Evolutionary conservation across 176 grass and related monocot species (phyloP).

Genomic region (Panicum miliaceum): DNA sequence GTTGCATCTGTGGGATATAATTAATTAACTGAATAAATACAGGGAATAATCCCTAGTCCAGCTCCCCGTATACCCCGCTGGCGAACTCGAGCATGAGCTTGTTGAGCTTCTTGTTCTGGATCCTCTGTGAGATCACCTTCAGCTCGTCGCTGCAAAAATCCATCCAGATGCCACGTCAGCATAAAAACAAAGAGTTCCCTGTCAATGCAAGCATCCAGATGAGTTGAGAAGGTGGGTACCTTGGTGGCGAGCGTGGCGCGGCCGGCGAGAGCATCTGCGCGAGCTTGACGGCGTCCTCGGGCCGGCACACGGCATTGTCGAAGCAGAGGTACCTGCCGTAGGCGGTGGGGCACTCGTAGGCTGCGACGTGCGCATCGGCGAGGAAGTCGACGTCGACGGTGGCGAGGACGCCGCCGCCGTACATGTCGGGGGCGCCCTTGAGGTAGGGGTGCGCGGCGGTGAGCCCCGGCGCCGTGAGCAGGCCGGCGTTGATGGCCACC

Average conservation of each 20-base stretch:
- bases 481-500: conserved; percentile 86
- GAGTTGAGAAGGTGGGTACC: neutral
- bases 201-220: neutral
- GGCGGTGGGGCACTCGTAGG: conserved; percentile 73
- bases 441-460: conserved; percentile 64
- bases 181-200: neutral
- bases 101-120: conserved; percentile 85
- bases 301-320: conserved; percentile 66
- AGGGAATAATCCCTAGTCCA: conserved; percentile 43
- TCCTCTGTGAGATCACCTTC: conserved; percentile 66
- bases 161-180: conserved; percentile 3
- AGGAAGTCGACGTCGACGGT: conserved; percentile 81
- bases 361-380: conserved; percentile 77
- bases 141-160: conserved; percentile 66
- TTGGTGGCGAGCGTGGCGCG: conserved; percentile 36
- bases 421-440: conserved; percentile 86
- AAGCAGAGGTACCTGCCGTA: conserved; percentile 94
- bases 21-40: neutral
- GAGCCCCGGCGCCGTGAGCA: conserved; percentile 47
- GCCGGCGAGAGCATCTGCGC: conserved; percentile 60
- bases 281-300: conserved; percentile 71
- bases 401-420: conserved; percentile 75
- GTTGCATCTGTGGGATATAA: conserved; percentile 22
- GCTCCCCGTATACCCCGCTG: conserved; percentile 57
- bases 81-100: conserved; percentile 83